Base-by-base conservation (phyloP, 306 rosid genomes). In the Citrullus colocynthis region DNA sequence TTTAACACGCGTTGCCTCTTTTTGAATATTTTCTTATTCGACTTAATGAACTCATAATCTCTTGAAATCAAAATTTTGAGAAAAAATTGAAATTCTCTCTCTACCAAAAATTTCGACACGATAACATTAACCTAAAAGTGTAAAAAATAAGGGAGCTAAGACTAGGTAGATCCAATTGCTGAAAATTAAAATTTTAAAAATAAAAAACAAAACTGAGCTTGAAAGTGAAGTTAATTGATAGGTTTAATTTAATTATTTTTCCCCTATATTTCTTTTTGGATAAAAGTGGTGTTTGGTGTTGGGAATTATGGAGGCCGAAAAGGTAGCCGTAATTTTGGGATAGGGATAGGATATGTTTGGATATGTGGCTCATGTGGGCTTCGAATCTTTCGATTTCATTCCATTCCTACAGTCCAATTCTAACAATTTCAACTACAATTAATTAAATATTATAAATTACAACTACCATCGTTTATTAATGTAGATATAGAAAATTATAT, bases 331-430 rank as follows among this genome's bases (percentile, higher is more conserved):
- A 42, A 67, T 9, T 42, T 3, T 41, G 15, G 72, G 72, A 65
- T 37, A 65, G 24, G 72, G 72, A 65, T 65, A 65, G 49, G 72
- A 18, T 37, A 13, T 69, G 52, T 66, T 66, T 69, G 75, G 75
- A 69, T 69, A 69, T n/a, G 51, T 7, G 16, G n/a, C 11, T 65
- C 72, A 65, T 17, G 72, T 65, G 72, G 28, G 0, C 37, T 17
- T 36, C 3, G 36, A 32, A 32, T 32, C 36, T 32, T 32, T 32
- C 36, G 15, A 65, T 65, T 37, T 37, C 28, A 65, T 37, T 65
- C 72, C 44, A 36, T 37, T 36, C 48, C 0, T 34, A 14, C 10
- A 63, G 14, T 62, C 67, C 14, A 63, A 9, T 64, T 17, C 14
- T 4, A 17, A 64, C 14, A 64, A 7, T 36, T 63, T 34, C 44